Percentiles rank a stretch among this genome's conserved stretches.
Conservation (phyloP, 1,284 basidiomycete genomes). For the Cystobasidium pallidum region DNA sequence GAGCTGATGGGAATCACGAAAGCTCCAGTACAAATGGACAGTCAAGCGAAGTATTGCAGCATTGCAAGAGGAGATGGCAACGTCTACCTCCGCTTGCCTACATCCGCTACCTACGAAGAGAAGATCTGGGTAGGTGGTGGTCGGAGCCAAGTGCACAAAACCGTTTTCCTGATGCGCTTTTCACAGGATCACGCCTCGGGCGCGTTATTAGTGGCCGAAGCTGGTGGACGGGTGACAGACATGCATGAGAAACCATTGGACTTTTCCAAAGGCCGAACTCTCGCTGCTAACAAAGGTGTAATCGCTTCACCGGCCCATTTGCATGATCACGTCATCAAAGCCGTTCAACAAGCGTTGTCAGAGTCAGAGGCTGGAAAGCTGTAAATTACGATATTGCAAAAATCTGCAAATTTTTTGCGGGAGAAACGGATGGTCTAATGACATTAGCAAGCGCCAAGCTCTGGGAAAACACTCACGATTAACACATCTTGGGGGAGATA, state of each 20-base stretch:
- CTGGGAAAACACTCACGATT: too few relatives aligned
- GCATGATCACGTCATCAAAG: constrained; percentile 71
- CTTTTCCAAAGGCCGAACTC: constrained; percentile 83
- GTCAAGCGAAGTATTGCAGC: constrained; percentile 93
- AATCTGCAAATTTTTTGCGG: too few relatives aligned
- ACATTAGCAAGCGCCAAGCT: too few relatives aligned
- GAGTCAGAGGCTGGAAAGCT: constrained; percentile 56
- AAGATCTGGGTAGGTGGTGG: constrained; percentile 77
- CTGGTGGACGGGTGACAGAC: constrained; percentile 84
- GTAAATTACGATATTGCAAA: not conserved
- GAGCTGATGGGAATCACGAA: constrained; percentile 69
- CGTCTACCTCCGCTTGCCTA: constrained; percentile 88
- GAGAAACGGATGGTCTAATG: too few relatives aligned
- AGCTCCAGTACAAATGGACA: constrained; percentile 86
- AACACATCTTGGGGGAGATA: too few relatives aligned
- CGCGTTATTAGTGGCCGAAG: constrained; percentile 80
- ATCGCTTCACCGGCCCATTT: constrained; percentile 72
- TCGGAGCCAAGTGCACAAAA: not conserved
- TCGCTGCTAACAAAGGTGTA: constrained; percentile 85
- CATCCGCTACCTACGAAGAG: constrained; percentile 72
- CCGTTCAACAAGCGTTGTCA: constrained; percentile 69
- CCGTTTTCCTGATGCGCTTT: not conserved
- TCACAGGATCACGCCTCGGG: constrained; percentile 87
- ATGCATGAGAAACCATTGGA: constrained; percentile 77
- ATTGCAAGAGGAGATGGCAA: constrained; percentile 85